These are phyloP conservation scores for Calocybe gambosa DNA, from an alignment of 1,284 basidiomycete species.

Conservation along the genomic window DNA sequence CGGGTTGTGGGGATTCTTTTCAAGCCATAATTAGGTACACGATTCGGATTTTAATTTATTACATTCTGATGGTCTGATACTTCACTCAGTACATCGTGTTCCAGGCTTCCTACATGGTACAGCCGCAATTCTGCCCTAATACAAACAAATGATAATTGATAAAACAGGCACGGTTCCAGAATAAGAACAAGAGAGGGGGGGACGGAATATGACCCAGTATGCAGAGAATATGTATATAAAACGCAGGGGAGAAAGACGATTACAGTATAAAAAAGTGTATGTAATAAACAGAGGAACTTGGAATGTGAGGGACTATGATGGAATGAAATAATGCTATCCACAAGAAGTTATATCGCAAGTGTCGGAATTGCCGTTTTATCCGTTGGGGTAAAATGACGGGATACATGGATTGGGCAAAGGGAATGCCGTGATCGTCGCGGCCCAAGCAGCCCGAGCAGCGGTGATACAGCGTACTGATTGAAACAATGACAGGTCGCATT, in stretches of 20 bases:
- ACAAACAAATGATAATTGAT: constrained; percentile 9
- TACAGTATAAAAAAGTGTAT: constrained; percentile 14
- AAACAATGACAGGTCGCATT: constrained; percentile 6
- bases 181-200: background rate
- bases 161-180: constrained; percentile 7
- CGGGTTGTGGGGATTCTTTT: background rate
- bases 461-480: constrained; percentile 5
- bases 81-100: constrained; percentile 5
- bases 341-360: constrained; percentile 7
- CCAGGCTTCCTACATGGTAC: constrained; percentile 8
- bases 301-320: background rate
- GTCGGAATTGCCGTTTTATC: constrained; percentile 10
- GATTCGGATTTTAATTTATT: background rate
- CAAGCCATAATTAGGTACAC: background rate
- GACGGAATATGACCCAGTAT: background rate
- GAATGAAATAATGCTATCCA: constrained; percentile 8
- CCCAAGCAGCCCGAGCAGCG: background rate
- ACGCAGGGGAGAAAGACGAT: constrained; percentile 5
- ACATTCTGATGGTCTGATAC: background rate
- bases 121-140: constrained; percentile 7
- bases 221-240: constrained; percentile 3
- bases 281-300: background rate
- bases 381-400: constrained; percentile 8
- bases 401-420: background rate
- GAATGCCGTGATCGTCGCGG: constrained; percentile 11